Base-by-base conservation (phyloP, 2,329 filamentous ascomycete species). In the Aphanoascus verrucosus region DNA sequence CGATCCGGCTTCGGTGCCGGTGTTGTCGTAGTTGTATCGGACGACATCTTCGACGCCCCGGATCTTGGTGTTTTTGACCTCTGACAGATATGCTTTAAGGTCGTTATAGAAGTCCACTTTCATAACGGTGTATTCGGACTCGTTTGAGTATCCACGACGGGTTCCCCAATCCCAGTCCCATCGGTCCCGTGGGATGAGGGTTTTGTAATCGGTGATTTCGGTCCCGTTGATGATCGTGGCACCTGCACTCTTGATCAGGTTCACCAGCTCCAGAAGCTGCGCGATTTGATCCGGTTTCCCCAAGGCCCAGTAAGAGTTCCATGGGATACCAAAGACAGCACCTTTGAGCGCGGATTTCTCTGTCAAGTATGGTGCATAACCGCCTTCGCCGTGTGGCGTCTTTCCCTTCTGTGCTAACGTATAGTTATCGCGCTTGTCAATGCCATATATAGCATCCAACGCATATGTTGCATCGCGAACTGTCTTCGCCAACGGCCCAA, bases 121-220 rank as follows among this genome's bases (percentile, higher is more conserved):
- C 59, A 88, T 74, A 48, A 83, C 80, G 0, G 81, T 85, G 67
- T 83, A 88, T 65, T 88, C 84, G 14, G 82, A 86, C 67, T 87
- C 80, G 57, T 88, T 86, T n/a, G 81, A 70, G 60, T 72, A 81
- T 1, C 82, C 82, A 3, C 82, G 77, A 1, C 72, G 75, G 5
- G 69, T 74, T 12, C 84, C 83, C 57, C 80, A 84, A 61, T 85
- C 83, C 77, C 85, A 89, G 65, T 88, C 74, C 84, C 84, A 89
- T n/a, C 83, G 82, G 48, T 78, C 65, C 0, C 80, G 82, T 34
- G 77, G 79, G 12, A 88, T 76, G 23, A 86, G 78, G 0, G 69
- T 78, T 61, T 82, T 66, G 61, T 80, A 77, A 63, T 80, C 72
- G 17, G 80, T 79, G 1, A 88, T 74, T 63, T 89, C 85, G 0